phyloP scores from a whole-genome alignment of 805 yeast species.

The Cyberlindnera veronae region DNA sequence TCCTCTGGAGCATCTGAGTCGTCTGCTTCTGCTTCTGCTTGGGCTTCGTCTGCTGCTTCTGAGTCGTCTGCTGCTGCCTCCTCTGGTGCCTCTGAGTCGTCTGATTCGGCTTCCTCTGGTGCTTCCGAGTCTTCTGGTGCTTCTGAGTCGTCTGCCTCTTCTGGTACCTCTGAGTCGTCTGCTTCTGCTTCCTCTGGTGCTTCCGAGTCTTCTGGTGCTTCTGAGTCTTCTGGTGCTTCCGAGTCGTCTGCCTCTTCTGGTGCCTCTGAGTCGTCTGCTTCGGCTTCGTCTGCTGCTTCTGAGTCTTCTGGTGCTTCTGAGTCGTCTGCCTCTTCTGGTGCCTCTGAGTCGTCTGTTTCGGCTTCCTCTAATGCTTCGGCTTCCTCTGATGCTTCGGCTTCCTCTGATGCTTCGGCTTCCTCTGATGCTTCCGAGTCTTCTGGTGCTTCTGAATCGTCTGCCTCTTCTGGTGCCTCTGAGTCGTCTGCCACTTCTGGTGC shows the following conservation, averaged over 20 bases:
- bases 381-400: conserved; percentile 12
- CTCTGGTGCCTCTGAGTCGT: not conserved
- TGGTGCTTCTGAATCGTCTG: conserved; percentile 1
- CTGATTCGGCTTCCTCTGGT: not conserved
- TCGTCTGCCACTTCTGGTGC: conserved; percentile 5
- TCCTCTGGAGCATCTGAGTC: not conserved
- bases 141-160: not conserved
- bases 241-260: conserved; percentile 11
- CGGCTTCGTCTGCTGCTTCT: not conserved
- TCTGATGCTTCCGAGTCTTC: not conserved
- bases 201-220: not conserved
- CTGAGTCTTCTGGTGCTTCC: not conserved
- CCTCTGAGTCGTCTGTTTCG: conserved; percentile 5
- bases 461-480: conserved; percentile 5
- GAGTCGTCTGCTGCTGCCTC: not conserved
- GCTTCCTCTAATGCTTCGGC: conserved; percentile 4
- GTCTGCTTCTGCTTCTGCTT: not conserved
- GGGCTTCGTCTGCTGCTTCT: not conserved
- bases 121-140: not conserved
- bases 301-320: conserved; percentile 4
- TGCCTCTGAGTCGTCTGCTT: conserved; percentile 7
- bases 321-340: conserved; percentile 2
- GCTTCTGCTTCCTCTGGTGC: not conserved
- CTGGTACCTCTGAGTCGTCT: conserved; percentile 6
- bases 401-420: not conserved